Evolutionary conservation across 768 basidiomycete genomes (phyloP), one percentile per base, ranked within the genome.

Genomic region (Panaeolus cyanescens): DNA sequence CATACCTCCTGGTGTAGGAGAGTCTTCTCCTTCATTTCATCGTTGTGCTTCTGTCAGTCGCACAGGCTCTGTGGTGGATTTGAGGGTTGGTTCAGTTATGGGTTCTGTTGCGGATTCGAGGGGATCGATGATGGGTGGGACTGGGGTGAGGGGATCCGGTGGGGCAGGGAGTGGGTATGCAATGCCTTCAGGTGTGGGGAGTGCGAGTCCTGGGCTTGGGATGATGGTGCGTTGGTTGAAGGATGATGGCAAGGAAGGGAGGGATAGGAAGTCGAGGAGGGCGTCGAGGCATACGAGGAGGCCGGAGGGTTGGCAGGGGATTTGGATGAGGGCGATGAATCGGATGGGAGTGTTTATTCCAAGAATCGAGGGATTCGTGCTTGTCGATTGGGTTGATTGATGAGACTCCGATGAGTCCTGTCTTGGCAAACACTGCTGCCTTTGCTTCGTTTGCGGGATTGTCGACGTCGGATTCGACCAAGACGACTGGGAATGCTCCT

Each of bases 281-380:
- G 40, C 42, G 1, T 55, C 55, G 8, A 33, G 32, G 55, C 34
- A 56, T 25, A 19, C 34, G 5, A 33, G 60, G 31, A 28, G 55
- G 13, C 7, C 22, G 28, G 55, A 37, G 30, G 37, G 15, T 12
- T 22, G 9, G 6, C 32, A 17, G 55, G 50, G 34, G 36, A 22
- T 7, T 15, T 25, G 2, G 56, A 34, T 25, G 60, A 36, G 12
- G 60, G 54, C 5, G 56, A 30, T 31, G 31, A 28, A 1, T 39
- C 25, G 33, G 54, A 55, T 37, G 54, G 45, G 6, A 50, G 45
- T 17, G 45, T 50, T 67, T 50, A 50, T 50, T 50, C 45, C 22
- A 50, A 50, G 25, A 30, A 50, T 50, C 45, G 8, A 13, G 45
- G 15, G 45, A 50, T 50, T 50, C 45, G 22, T 25, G 45, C 10